Percentiles rank a stretch among this genome's conserved stretches.
Evolutionary conservation across 106 monocot species (phyloP).

Genomic region (Apostasia ramifera): DNA sequence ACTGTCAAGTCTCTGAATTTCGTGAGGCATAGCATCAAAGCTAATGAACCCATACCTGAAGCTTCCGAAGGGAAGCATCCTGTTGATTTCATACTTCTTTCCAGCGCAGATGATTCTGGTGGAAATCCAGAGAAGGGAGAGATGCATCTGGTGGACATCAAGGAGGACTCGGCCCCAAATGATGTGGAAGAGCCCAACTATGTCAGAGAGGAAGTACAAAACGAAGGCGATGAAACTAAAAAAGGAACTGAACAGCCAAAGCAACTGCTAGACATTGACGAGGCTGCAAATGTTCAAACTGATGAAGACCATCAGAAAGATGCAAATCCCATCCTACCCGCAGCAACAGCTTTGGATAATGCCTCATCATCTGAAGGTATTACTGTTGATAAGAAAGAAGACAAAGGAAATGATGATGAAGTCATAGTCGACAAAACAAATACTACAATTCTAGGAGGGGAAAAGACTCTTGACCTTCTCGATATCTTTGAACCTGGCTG

Average conservation of each 20-base stretch:
- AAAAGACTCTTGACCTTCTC: background rate
- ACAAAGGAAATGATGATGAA: slow-evolving; percentile 3
- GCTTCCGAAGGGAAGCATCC: slow-evolving; percentile 7
- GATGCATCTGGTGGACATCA: background rate
- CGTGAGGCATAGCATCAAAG: slow-evolving; percentile 15
- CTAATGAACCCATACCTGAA: background rate
- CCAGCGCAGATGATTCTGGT: background rate
- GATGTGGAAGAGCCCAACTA: slow-evolving; percentile 1
- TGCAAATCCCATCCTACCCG: background rate
- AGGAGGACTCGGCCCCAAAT: background rate
- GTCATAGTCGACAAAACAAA: background rate
- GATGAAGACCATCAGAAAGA: background rate
- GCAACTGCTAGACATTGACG: background rate
- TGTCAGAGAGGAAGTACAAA: slow-evolving; percentile 6
- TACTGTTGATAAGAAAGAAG: slow-evolving; percentile 6
- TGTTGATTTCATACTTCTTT: background rate
- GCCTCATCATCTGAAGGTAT: background rate
- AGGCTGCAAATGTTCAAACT: background rate
- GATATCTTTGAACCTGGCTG: slow-evolving; percentile 43
- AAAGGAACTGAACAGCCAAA: background rate
- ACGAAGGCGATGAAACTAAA: background rate
- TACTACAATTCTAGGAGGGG: background rate
- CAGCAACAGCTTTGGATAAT: background rate
- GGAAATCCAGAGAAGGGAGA: slow-evolving; percentile 7
- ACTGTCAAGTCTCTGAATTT: slow-evolving; percentile 71